Conservation (phyloP, 2,329 filamentous ascomycete genomes). For the Pleoardoris graminearum region DNA sequence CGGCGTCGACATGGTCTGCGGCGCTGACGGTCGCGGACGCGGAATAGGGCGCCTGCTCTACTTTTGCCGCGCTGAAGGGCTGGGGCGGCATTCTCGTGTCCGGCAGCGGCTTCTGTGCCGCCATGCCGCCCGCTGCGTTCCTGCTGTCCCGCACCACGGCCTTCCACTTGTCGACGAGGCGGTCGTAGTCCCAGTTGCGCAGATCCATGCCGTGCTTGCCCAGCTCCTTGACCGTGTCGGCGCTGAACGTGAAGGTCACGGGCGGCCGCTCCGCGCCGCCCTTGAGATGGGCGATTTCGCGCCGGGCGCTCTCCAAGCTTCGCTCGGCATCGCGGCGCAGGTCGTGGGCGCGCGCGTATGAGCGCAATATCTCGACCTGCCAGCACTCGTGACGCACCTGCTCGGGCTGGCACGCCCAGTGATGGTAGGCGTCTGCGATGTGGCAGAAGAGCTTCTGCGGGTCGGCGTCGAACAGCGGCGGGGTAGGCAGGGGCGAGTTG, state of each 20-base stretch:
- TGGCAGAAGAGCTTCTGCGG: constrained; percentile 74
- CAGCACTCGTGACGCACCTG: constrained; percentile 49
- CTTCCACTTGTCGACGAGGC: constrained; percentile 47
- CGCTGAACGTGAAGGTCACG: constrained; percentile 43
- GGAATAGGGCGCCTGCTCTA: constrained; percentile 29
- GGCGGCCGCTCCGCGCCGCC: constrained; percentile 34
- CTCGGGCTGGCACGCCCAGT: constrained; percentile 71
- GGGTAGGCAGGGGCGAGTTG: constrained; percentile 43
- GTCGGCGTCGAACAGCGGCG: constrained; percentile 57
- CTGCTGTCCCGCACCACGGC: constrained; percentile 40
- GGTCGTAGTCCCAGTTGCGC: constrained; percentile 48
- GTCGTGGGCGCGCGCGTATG: constrained; percentile 49
- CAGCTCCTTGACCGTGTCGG: constrained; percentile 46
- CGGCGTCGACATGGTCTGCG: constrained; percentile 38
- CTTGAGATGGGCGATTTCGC: constrained; percentile 49
- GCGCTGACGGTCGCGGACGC: constrained; percentile 36
- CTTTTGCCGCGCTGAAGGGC: constrained; percentile 23
- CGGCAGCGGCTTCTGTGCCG: constrained; percentile 42
- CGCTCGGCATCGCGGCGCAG: constrained; percentile 41
- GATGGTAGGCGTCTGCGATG: constrained; percentile 72
- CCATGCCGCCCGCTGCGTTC: constrained; percentile 32
- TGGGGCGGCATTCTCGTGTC: constrained; percentile 28
- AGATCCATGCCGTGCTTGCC: constrained; percentile 43
- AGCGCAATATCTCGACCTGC: constrained; percentile 53
- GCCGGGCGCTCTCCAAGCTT: constrained; percentile 46